Evolutionary conservation across 2,329 filamentous ascomycete genomes (phyloP).

Genomic region (Xylaria polymorpha): DNA sequence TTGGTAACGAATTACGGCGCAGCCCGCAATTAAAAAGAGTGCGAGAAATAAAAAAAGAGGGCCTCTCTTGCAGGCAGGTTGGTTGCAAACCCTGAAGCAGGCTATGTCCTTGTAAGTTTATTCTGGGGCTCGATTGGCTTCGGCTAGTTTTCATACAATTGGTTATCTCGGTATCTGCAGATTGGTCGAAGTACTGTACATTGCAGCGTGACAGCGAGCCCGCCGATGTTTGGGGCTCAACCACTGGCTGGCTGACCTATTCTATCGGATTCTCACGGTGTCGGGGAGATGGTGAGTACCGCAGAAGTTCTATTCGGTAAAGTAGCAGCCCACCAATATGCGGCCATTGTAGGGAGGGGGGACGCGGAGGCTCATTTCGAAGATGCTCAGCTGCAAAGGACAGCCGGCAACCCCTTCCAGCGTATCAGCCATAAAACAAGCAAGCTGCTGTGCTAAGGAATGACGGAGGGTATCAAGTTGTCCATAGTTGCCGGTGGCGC

Average conservation of each 20-base stretch:
- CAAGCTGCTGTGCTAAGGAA: slow-evolving; percentile 1
- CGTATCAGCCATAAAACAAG: slow-evolving; percentile 13
- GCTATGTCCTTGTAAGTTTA: slow-evolving; percentile 15
- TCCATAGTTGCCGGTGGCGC: background rate
- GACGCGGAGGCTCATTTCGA: background rate
- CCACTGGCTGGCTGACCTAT: slow-evolving; percentile 8
- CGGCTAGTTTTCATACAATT: background rate
- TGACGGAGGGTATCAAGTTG: background rate
- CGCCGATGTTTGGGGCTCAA: slow-evolving; percentile 16
- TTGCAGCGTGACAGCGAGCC: slow-evolving; percentile 18
- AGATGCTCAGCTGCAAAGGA: background rate
- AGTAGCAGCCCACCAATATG: slow-evolving; percentile 4
- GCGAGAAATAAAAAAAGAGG: background rate
- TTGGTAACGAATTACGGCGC: slow-evolving; percentile 25
- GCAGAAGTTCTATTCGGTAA: background rate
- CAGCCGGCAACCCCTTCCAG: background rate
- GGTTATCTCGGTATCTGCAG: slow-evolving; percentile 4
- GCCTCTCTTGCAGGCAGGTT: slow-evolving; percentile 7
- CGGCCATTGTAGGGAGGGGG: background rate
- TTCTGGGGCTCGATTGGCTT: slow-evolving; percentile 15
- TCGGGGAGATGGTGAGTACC: slow-evolving; percentile 3
- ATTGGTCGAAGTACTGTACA: background rate
- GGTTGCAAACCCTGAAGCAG: background rate
- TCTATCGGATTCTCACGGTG: background rate
- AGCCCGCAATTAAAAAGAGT: background rate